A percentile compares a stretch with the other conserved stretches of the same genome.
phyloP scores from a whole-genome alignment of 345 rosid species.

The Gynandropsis gynandra region DNA sequence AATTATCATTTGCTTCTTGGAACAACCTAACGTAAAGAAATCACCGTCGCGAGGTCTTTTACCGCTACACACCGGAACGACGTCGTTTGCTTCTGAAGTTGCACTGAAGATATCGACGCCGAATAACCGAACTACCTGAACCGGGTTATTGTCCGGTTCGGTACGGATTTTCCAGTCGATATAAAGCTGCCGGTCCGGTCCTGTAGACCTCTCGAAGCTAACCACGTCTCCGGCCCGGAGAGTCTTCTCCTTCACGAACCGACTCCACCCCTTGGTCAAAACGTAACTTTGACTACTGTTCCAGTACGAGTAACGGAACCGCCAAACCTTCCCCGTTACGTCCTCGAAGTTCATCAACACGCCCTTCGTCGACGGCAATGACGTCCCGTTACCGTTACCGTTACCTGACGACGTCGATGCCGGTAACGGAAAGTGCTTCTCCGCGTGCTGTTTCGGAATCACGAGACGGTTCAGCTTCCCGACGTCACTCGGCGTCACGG shows the following conservation, averaged over 20 bases:
- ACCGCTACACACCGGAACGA: conserved; percentile 30
- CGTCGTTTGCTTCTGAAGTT: conserved; percentile 40
- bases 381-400: conserved; percentile 3
- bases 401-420: conserved; percentile 15
- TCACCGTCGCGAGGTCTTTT: conserved; percentile 60
- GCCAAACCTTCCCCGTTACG: conserved; percentile 70
- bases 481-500: conserved; percentile 95
- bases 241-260: conserved; percentile 82
- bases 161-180: conserved; percentile 49
- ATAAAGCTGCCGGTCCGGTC: conserved; percentile 54
- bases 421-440: conserved; percentile 61
- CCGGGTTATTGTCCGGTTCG: conserved; percentile 22
- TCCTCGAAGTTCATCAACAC: conserved; percentile 70
- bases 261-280: conserved; percentile 92
- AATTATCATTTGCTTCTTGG: conserved; percentile 62
- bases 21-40: conserved; percentile 43
- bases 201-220: conserved; percentile 71
- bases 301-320: conserved; percentile 96
- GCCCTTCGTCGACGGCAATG: conserved; percentile 44
- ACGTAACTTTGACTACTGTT: conserved; percentile 96
- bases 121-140: conserved; percentile 24
- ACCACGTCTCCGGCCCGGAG: conserved; percentile 79
- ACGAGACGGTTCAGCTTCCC: conserved; percentile 91
- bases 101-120: conserved; percentile 62
- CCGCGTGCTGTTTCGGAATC: conserved; percentile 93